These are phyloP conservation scores for Arabidopsis thaliana DNA, from an alignment of 345 rosid species.

Conservation along the genomic window TAIR10.1 NC_003074.8:22395501-22396000, in stretches of 20 bases:
- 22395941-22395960: constrained; percentile 34
- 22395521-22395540: constrained; percentile 2
- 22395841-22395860: constrained; percentile 11
- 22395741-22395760: constrained; percentile 44
- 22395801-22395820: constrained; percentile 34
- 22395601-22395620: constrained; percentile 43
- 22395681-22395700: constrained; percentile 48
- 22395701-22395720: constrained; percentile 40
- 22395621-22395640: constrained; percentile 42
- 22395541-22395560: neutral
- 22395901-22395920: neutral
- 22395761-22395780: constrained; percentile 31
- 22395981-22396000: constrained; percentile 43
- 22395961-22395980: constrained; percentile 37
- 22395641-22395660: constrained; percentile 45
- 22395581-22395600: constrained; percentile 27
- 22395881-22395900: constrained; percentile 18
- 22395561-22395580: neutral
- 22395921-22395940: constrained; percentile 18
- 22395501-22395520: constrained; percentile 11
- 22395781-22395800: constrained; percentile 39
- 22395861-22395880: constrained; percentile 29
- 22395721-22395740: constrained; percentile 36
- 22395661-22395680: constrained; percentile 42
- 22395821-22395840: constrained; percentile 10